Conservation (phyloP, 2,329 filamentous ascomycete species). For the Venturia nashicola region DNA sequence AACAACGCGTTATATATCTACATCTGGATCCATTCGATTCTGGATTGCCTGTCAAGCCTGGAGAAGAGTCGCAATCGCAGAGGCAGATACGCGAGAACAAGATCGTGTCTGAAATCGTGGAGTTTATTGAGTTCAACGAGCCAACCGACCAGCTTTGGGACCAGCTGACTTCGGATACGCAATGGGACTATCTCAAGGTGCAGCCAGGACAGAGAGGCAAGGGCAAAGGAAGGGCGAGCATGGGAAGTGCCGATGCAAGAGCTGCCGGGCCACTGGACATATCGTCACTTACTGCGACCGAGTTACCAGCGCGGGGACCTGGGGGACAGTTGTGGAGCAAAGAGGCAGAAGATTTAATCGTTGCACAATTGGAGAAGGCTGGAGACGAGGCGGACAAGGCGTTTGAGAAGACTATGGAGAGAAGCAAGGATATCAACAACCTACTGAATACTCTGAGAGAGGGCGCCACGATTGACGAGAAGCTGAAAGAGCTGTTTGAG, state of each 20-base stretch:
- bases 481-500: constrained; percentile 7
- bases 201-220: constrained; percentile 14
- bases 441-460: constrained; percentile 5
- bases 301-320: constrained; percentile 1
- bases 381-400: constrained; percentile 4
- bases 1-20: constrained; percentile 88
- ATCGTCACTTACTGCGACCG: constrained; percentile 1
- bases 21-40: constrained; percentile 68
- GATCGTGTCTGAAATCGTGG: constrained; percentile 60
- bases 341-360: constrained; percentile 7
- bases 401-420: constrained; percentile 2
- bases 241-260: background rate
- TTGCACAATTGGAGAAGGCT: constrained; percentile 6
- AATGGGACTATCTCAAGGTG: constrained; percentile 31
- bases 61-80: constrained; percentile 49
- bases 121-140: constrained; percentile 95
- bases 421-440: constrained; percentile 8
- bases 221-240: constrained; percentile 11
- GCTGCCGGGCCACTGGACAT: constrained; percentile 7
- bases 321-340: constrained; percentile 8
- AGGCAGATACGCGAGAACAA: constrained; percentile 46
- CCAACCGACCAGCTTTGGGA: constrained; percentile 89
- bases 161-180: constrained; percentile 62
- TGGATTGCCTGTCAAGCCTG: constrained; percentile 20
- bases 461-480: constrained; percentile 6